Conservation (phyloP, 2,329 filamentous ascomycete species). For the Trichocomaceae sp. region DNA sequence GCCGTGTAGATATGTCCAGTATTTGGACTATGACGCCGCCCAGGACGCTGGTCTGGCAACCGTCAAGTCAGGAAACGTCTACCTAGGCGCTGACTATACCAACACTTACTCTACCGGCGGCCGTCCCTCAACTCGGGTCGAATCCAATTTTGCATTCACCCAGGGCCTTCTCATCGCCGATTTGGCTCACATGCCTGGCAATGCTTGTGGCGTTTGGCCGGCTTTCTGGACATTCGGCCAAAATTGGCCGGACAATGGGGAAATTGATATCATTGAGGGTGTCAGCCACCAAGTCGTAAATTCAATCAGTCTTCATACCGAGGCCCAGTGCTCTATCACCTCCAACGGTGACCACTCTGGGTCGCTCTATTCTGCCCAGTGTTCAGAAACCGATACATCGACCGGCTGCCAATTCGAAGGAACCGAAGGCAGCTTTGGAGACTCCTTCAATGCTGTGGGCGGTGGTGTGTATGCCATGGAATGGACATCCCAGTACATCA, state of each 20-base stretch:
- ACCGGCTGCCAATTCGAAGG: constrained; percentile 39
- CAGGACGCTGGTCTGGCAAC: constrained; percentile 31
- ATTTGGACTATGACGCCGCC: constrained; percentile 37
- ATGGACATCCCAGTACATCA: constrained; percentile 40
- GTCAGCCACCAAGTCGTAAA: constrained; percentile 42
- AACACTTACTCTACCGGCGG: constrained; percentile 33
- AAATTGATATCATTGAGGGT: constrained; percentile 48
- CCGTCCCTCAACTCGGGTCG: constrained; percentile 41
- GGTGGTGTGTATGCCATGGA: constrained; percentile 48
- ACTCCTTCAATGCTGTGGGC: constrained; percentile 45
- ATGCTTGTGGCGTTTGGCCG: constrained; percentile 47
- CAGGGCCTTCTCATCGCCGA: constrained; percentile 44
- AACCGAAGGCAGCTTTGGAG: constrained; percentile 43
- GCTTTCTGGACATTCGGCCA: constrained; percentile 42
- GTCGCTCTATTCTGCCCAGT: background rate
- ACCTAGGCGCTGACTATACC: constrained; percentile 41
- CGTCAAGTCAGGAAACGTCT: constrained; percentile 31
- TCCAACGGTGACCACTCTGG: constrained; percentile 43
- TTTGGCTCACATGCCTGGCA: constrained; percentile 43
- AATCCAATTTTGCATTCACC: constrained; percentile 39
- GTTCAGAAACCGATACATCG: constrained; percentile 39
- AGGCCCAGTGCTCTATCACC: constrained; percentile 36
- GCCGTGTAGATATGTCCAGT: constrained; percentile 35
- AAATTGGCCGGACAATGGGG: constrained; percentile 38
- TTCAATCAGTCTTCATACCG: constrained; percentile 46